Base-by-base conservation (phyloP, 495 filamentous ascomycete genomes). In the Penicillium silybi region DNA sequence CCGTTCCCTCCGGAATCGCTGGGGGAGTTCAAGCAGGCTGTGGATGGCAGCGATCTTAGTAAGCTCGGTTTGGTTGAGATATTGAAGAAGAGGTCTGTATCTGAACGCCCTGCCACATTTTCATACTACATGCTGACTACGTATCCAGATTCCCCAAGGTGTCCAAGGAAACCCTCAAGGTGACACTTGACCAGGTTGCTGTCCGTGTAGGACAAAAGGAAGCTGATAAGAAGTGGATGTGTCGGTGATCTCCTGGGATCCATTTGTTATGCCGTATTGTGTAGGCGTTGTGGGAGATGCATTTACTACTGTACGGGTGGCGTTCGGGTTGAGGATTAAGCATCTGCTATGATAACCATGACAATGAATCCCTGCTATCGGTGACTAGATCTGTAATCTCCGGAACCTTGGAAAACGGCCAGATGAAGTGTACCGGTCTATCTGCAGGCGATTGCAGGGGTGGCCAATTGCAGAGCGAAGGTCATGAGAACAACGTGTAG, bases 61-160 rank as follows among this genome's bases (percentile, higher is more conserved):
- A 96, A 95, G 68, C 66, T 80, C 0, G 90, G 87, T 0, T 63
- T 95, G 52, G 71, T 90, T 15, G 90, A 95, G 65, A 71, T 85
- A 17, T 61, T 96, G 52, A 87, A 89, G 70, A 84, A 85, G 70
- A 77, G 77, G 72, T 80, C 62, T 46, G 72, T 64, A 32, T 11
- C 17, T 3, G 17, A 0, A 18, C 6, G 4, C 7, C 1, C 4
- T 2, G 7, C n/a, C 38, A 17, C 2, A 42, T n/a, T 9, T 6
- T 18, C 15, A 42, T 19, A 25, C 13, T 23, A 19, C 25, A 13
- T 17, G 10, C 15, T 42, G 1, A 19, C 20, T 6, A 37, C 6
- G 15, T 3, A 15, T 15, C 42, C 10, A 35, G 46, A 2, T 17
- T 19, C 4, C 1, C n/a, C 1, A 85, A 84, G 53, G 76, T 85